phyloP scores from a whole-genome alignment of 2,329 filamentous ascomycete genomes.

The Verticillium albo-atrum region DNA sequence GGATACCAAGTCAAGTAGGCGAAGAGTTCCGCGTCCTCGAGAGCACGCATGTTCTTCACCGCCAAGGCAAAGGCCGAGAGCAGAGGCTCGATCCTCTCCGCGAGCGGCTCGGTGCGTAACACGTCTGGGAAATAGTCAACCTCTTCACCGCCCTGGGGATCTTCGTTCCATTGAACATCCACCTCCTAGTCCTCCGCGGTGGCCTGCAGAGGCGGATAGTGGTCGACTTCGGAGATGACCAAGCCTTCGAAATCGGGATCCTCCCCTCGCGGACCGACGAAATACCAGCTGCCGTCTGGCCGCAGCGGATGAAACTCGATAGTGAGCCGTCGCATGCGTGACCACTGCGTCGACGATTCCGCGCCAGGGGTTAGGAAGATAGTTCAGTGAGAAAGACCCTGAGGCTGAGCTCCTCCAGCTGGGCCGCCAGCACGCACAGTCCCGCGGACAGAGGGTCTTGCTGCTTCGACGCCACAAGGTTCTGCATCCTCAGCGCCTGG shows the following conservation, averaged over 20 bases:
- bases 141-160: conserved; percentile 5
- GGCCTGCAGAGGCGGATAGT: conserved; percentile 13
- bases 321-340: conserved; percentile 13
- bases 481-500: conserved; percentile 10
- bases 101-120: conserved; percentile 16
- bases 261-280: conserved; percentile 17
- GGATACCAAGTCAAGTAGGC: conserved; percentile 15
- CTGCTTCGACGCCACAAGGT: conserved; percentile 12
- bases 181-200: conserved; percentile 11
- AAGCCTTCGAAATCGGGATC: conserved; percentile 14
- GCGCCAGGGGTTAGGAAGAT: conserved; percentile 8
- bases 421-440: conserved; percentile 12
- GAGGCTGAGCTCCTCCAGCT: conserved; percentile 13
- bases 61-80: conserved; percentile 16
- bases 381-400: conserved; percentile 15
- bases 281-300: conserved; percentile 18
- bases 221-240: conserved; percentile 12
- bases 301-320: conserved; percentile 15
- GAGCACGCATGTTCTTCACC: conserved; percentile 14
- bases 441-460: conserved; percentile 16
- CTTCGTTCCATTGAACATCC: conserved; percentile 6
- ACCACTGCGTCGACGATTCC: conserved; percentile 11
- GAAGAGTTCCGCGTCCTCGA: conserved; percentile 18
- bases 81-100: conserved; percentile 16
- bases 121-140: conserved; percentile 9